Conservation (phyloP, 2,329 filamentous ascomycete genomes). For the Fusarium cyanostomum region DNA sequence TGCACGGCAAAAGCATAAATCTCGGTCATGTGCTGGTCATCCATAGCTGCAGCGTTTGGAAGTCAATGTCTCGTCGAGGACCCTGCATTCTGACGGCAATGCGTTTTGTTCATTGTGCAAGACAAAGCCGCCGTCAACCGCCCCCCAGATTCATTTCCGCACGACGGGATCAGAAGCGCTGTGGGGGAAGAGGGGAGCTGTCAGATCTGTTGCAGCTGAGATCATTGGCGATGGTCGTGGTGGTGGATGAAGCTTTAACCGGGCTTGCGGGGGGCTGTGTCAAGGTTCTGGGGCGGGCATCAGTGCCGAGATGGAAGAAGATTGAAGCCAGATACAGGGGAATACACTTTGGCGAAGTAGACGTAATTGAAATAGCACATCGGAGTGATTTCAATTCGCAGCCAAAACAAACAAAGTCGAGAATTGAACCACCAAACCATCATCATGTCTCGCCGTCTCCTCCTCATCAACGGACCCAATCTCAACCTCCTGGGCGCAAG, state of each 20-base stretch:
- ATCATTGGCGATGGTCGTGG: slow-evolving; percentile 3
- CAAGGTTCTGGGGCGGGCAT: neutral
- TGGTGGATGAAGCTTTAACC: slow-evolving; percentile 43
- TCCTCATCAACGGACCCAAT: slow-evolving; percentile 84
- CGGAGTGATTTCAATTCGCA: neutral
- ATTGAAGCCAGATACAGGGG: slow-evolving; percentile 10
- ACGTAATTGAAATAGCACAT: slow-evolving; percentile 16
- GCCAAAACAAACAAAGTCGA: neutral
- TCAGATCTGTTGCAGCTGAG: slow-evolving; percentile 3
- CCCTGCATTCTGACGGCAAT: neutral
- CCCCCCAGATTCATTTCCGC: slow-evolving; percentile 14
- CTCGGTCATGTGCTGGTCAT: slow-evolving; percentile 63
- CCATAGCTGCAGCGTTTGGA: slow-evolving; percentile 38
- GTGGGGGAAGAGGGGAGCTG: slow-evolving; percentile 27
- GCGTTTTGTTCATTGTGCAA: slow-evolving; percentile 19
- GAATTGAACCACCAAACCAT: neutral
- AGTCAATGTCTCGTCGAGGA: neutral
- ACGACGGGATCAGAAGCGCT: slow-evolving; percentile 32
- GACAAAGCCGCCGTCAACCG: slow-evolving; percentile 34
- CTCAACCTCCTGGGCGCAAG: slow-evolving; percentile 81
- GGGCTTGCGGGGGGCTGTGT: slow-evolving; percentile 12
- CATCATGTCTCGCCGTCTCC: slow-evolving; percentile 59
- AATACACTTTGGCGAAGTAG: slow-evolving; percentile 21
- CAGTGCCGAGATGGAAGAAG: slow-evolving; percentile 17
- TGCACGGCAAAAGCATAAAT: slow-evolving; percentile 77